Base-by-base conservation (phyloP, 2,329 filamentous ascomycete species). In the Pseudogymnoascus sp. region DNA sequence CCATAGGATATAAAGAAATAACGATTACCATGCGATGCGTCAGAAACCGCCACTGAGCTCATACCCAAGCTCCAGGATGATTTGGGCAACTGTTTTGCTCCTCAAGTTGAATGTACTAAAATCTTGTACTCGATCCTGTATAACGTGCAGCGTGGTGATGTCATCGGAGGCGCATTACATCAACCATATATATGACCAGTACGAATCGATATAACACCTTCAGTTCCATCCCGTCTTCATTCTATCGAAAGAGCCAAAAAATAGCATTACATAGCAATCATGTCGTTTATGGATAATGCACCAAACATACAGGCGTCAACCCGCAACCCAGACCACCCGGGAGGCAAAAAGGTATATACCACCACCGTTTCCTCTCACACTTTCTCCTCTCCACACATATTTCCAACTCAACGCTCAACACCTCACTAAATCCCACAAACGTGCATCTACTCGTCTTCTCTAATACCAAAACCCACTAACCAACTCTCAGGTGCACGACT, bases 401-500 rank as follows among this genome's bases (percentile, higher is more conserved):
- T 28, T 12, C 43, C 43, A 50, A 50, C 25, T 3, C 22, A 50
- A 11, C 12, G 25, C 6, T 12, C 39, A 43, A 25, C 39, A 25
- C 43, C 1, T 50, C 14, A 22, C 28, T 5, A 30, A 50, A 30
- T 50, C 8, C 7, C 43, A 50, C 11, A 50, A 28, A 11, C 22
- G 22, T 47, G 9, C 9, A 39, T 3, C 6, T n/a, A 6, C 8
- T 12, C 18, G 18, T 9, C 37, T 9, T 8, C 22, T 16, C 22
- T 14, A 16, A 12, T 8, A 22, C 8, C n/a, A 20, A 43, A 28
- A n/a, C 22, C 54, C 9, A 20, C 54, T 25, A 22, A 71, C 62
- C 71, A 76, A 54, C 69, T 37, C 4, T n/a, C 59, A 84, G 77
- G 80, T 82, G 63, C 74, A 73, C 16, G 73, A 73, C 47, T 76